A percentile compares a stretch with the other conserved stretches of the same genome.
Conservation (phyloP, 2,329 filamentous ascomycete genomes). For the Incumbomyces lentus region DNA sequence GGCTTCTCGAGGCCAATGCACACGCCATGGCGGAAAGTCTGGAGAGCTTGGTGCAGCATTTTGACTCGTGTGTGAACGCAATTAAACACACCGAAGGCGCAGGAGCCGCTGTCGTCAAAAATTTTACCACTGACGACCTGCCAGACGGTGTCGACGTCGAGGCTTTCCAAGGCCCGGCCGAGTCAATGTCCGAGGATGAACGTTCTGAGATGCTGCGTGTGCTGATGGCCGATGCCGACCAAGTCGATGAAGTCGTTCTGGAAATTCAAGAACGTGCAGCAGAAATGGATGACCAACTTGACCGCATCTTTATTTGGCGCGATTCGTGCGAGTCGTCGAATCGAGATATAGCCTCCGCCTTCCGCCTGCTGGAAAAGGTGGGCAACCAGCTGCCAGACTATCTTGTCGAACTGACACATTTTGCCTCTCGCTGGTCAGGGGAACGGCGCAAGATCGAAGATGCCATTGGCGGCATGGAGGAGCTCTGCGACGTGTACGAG, state of each 20-base stretch:
- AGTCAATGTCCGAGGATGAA: conserved; percentile 65
- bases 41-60: conserved; percentile 72
- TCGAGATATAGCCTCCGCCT: conserved; percentile 48
- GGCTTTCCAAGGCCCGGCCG: conserved; percentile 40
- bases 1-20: conserved; percentile 60
- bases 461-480: conserved; percentile 65
- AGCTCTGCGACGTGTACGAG: conserved; percentile 73
- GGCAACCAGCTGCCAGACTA: conserved; percentile 51
- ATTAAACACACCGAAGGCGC: conserved; percentile 82
- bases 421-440: conserved; percentile 54
- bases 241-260: conserved; percentile 52
- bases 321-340: conserved; percentile 47
- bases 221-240: conserved; percentile 46
- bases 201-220: conserved; percentile 74
- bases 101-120: conserved; percentile 56
- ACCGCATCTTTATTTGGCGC: conserved; percentile 53
- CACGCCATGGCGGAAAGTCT: conserved; percentile 73
- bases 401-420: conserved; percentile 37
- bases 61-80: conserved; percentile 85
- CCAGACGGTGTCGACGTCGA: conserved; percentile 33
- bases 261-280: conserved; percentile 65
- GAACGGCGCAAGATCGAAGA: conserved; percentile 60
- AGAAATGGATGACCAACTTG: conserved; percentile 65
- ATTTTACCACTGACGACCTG: conserved; percentile 43
- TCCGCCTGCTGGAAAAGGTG: conserved; percentile 57